Percentiles rank a stretch among this genome's conserved stretches.
Evolutionary conservation across 2,329 filamentous ascomycete species (phyloP).

Genomic region (Byssochlamys sp.): DNA sequence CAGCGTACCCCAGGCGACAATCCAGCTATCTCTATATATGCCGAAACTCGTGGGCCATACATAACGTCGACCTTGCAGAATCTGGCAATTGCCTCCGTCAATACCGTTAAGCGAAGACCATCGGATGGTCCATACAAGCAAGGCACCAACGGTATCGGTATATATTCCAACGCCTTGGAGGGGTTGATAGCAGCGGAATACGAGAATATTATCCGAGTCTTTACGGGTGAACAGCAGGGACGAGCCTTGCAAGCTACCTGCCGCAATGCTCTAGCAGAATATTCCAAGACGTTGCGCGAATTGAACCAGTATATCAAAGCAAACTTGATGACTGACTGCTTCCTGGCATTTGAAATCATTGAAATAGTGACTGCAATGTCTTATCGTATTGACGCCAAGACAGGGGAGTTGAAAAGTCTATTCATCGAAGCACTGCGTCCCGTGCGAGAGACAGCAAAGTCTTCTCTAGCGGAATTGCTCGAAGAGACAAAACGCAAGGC

Average conservation of each 20-base stretch:
- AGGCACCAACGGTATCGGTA: constrained; percentile 82
- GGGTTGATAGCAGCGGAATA: constrained; percentile 80
- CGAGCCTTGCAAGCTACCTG: constrained; percentile 70
- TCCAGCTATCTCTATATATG: constrained; percentile 70
- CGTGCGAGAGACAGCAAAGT: constrained; percentile 81
- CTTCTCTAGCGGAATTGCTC: constrained; percentile 69
- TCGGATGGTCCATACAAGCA: constrained; percentile 75
- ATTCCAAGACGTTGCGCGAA: constrained; percentile 76
- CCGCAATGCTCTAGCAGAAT: constrained; percentile 66
- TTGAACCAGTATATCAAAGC: constrained; percentile 80
- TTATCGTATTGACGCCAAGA: constrained; percentile 67
- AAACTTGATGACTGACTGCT: constrained; percentile 84
- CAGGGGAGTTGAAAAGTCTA: constrained; percentile 73
- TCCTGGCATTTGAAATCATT: constrained; percentile 86
- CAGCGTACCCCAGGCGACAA: constrained; percentile 50
- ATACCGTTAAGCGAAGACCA: constrained; percentile 65
- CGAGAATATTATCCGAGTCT: constrained; percentile 80
- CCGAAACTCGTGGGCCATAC: constrained; percentile 77
- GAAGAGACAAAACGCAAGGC: constrained; percentile 71
- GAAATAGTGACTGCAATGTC: constrained; percentile 77
- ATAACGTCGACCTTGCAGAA: constrained; percentile 74
- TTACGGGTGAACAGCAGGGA: constrained; percentile 75
- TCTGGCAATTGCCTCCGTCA: constrained; percentile 73
- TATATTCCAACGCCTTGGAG: constrained; percentile 79
- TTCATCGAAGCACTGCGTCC: constrained; percentile 81